A percentile compares a stretch with the other conserved stretches of the same genome.
Conservation (phyloP, 2,329 filamentous ascomycete genomes). For the Aspergillus pseudotamarii region DNA sequence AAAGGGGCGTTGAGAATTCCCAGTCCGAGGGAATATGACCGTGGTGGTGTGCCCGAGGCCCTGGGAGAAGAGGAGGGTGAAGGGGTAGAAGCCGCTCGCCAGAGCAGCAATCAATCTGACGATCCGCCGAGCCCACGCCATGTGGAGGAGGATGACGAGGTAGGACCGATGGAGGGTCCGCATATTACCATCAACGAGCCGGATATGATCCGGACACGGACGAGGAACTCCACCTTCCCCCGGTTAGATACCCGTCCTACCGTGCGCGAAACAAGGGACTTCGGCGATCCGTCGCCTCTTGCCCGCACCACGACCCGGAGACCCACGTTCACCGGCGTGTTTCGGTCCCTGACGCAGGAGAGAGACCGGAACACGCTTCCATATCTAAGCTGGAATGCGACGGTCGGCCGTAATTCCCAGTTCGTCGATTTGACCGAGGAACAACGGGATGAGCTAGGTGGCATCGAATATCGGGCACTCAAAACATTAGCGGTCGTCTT, state of each 20-base stretch:
- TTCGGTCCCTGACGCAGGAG: conserved; percentile 42
- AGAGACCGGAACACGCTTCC: conserved; percentile 63
- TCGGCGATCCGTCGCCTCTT: conserved; percentile 27
- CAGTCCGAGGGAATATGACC: conserved; percentile 85
- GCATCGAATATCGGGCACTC: conserved; percentile 91
- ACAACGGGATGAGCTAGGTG: conserved; percentile 90
- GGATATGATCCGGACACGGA: conserved; percentile 37
- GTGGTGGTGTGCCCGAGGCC: conserved; percentile 70
- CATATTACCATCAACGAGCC: conserved; percentile 55
- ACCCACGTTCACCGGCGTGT: conserved; percentile 35
- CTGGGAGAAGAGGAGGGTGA: conserved; percentile 52
- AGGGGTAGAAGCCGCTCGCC: conserved; percentile 23
- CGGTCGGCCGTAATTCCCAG: conserved; percentile 87
- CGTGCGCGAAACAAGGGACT: conserved; percentile 35
- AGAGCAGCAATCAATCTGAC: conserved; percentile 28
- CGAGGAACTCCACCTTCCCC: conserved; percentile 41
- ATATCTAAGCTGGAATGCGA: conserved; percentile 93
- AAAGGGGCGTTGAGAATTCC: conserved; percentile 82
- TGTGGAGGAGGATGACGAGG: conserved; percentile 24
- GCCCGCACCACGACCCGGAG: conserved; percentile 29
- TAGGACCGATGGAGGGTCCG: conserved; percentile 33
- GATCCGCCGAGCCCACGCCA: conserved; percentile 17
- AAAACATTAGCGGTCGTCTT: conserved; percentile 83
- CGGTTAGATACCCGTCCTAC: conserved; percentile 41
- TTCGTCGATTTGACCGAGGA: conserved; percentile 87